These are phyloP conservation scores for Akanthomyces lecanii DNA, from an alignment of 2,329 filamentous ascomycete genomes.

Conservation along the genomic window DNA sequence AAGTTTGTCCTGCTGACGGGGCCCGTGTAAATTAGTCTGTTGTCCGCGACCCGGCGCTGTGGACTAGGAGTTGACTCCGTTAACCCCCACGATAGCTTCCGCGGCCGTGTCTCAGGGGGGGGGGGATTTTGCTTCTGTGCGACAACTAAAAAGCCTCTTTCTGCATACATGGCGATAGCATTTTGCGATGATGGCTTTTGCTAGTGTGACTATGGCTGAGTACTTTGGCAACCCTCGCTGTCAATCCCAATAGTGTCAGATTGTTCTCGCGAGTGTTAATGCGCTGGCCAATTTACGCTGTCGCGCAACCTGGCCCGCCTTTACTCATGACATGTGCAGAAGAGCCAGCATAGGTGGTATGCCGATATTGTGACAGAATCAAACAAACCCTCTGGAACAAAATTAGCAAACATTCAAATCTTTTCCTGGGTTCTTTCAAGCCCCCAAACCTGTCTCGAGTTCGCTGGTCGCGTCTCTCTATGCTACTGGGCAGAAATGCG, in stretches of 20 bases:
- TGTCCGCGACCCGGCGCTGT: background rate
- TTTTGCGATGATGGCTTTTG: background rate
- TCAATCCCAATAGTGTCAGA: background rate
- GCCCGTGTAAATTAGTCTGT: background rate
- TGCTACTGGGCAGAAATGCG: constrained; percentile 1
- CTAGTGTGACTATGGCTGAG: background rate
- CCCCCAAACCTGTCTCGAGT: no score
- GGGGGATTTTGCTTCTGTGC: background rate
- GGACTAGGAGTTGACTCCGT: background rate
- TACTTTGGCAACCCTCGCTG: background rate
- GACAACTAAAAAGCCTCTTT: no score
- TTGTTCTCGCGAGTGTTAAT: background rate
- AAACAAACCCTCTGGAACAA: background rate
- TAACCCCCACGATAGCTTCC: background rate
- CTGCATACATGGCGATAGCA: background rate
- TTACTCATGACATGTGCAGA: background rate
- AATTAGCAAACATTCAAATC: background rate
- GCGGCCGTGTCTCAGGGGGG: background rate
- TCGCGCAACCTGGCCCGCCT: background rate
- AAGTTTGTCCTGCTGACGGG: background rate
- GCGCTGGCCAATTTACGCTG: background rate
- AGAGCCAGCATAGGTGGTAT: background rate
- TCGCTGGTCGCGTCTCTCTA: background rate
- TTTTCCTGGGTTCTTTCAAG: background rate
- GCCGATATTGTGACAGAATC: background rate